These are phyloP conservation scores for Coffea canephora DNA, from an alignment of 257 asterid species.

Conservation along the genomic window DNA sequence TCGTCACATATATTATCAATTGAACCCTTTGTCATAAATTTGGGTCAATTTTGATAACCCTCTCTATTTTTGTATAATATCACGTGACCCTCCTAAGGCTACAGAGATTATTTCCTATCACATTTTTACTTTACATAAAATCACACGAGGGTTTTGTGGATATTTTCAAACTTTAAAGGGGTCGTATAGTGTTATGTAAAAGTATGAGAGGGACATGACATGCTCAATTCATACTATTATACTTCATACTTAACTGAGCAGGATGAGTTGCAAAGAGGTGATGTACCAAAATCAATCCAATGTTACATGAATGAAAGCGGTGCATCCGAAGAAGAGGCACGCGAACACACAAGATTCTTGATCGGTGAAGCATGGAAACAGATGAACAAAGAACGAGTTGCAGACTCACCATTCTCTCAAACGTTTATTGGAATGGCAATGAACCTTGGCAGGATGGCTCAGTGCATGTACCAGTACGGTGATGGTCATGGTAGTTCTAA, in stretches of 20 bases:
- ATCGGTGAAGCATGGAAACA: conserved; percentile 20
- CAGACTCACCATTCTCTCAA: not conserved
- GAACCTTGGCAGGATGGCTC: conserved; percentile 19
- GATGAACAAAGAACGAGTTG: conserved; percentile 10
- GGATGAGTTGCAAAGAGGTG: conserved; percentile 14
- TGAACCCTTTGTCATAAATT: too few relatives aligned
- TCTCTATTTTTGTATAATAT: too few relatives aligned
- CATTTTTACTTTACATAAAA: too few relatives aligned
- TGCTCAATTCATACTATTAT: too few relatives aligned
- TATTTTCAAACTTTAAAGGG: too few relatives aligned
- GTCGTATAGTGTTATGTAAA: too few relatives aligned
- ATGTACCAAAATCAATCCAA: conserved; percentile 11
- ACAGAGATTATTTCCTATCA: too few relatives aligned
- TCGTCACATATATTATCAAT: too few relatives aligned
- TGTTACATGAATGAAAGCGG: conserved; percentile 25
- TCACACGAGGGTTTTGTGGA: too few relatives aligned
- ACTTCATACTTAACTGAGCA: not conserved
- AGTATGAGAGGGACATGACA: too few relatives aligned
- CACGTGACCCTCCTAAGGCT: too few relatives aligned
- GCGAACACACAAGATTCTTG: conserved; percentile 5
- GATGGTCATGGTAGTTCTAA: conserved; percentile 27
- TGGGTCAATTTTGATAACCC: too few relatives aligned
- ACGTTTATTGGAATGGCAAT: conserved; percentile 1
- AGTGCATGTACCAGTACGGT: conserved; percentile 25
- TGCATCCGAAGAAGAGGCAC: conserved; percentile 23